These are phyloP conservation scores for Botrytis tulipae DNA, from an alignment of 2,329 filamentous ascomycete species.

Conservation along the genomic window DNA sequence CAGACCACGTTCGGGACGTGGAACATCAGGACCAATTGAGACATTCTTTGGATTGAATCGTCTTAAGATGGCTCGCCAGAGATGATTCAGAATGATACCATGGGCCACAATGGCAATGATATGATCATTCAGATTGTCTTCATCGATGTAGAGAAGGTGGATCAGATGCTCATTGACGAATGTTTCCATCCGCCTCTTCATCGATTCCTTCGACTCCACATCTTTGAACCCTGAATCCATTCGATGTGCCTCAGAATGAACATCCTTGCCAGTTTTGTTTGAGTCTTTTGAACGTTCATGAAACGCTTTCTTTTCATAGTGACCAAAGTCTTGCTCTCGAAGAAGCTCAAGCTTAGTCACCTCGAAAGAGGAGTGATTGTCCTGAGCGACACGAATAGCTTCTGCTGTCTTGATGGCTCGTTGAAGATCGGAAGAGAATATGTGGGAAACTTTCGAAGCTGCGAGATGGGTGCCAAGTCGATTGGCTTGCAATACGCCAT, in stretches of 20 bases:
- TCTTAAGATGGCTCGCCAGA: constrained; percentile 62
- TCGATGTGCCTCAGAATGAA: constrained; percentile 42
- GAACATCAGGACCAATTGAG: constrained; percentile 45
- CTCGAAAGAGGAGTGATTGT: constrained; percentile 43
- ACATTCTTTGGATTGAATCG: constrained; percentile 45
- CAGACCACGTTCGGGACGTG: constrained; percentile 37
- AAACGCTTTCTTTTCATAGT: constrained; percentile 64
- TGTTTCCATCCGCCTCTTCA: constrained; percentile 59
- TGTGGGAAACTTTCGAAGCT: constrained; percentile 60
- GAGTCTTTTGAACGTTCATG: constrained; percentile 41
- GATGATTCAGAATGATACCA: constrained; percentile 71
- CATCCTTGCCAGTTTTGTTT: constrained; percentile 40
- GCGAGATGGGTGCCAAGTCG: constrained; percentile 67
- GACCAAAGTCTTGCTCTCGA: constrained; percentile 74
- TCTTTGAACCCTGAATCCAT: constrained; percentile 48
- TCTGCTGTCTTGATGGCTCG: constrained; percentile 71
- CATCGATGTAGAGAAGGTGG: constrained; percentile 45
- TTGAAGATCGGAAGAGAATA: constrained; percentile 77
- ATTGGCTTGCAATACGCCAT: constrained; percentile 77
- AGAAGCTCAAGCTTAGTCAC: constrained; percentile 45
- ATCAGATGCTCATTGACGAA: constrained; percentile 67
- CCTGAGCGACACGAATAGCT: constrained; percentile 61
- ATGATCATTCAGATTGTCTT: constrained; percentile 37
- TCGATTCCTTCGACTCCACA: constrained; percentile 65
- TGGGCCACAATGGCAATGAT: constrained; percentile 73